phyloP scores from a whole-genome alignment of 1,139 yeast species.

The Wickerhamomyces sp. region DNA sequence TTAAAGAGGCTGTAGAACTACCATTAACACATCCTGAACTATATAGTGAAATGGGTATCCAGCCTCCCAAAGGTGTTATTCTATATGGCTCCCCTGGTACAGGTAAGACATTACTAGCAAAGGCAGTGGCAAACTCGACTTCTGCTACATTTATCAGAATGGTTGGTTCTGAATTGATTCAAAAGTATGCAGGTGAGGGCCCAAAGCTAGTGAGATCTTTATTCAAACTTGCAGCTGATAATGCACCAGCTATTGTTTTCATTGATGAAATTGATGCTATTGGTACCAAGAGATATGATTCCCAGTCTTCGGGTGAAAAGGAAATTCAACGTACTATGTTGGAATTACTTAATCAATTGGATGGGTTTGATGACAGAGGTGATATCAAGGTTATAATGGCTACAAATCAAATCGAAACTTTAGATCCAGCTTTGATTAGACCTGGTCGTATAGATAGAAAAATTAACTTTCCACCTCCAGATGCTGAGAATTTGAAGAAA shows the following conservation, averaged over 20 bases:
- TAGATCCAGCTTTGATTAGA: conserved; percentile 96
- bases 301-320: conserved; percentile 95
- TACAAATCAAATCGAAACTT: conserved; percentile 89
- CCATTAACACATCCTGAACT: conserved; percentile 97
- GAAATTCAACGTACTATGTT: conserved; percentile 98
- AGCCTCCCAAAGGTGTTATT: conserved; percentile 98
- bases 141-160: conserved; percentile 94
- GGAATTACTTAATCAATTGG: conserved; percentile 93
- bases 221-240: conserved; percentile 94
- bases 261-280: conserved; percentile 99
- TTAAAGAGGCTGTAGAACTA: conserved; percentile 95
- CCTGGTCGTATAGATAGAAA: conserved; percentile 99
- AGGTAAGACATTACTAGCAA: conserved; percentile 93
- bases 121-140: conserved; percentile 98
- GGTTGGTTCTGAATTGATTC: conserved; percentile 95
- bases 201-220: conserved; percentile 93
- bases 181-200: conserved; percentile 96
- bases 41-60: conserved; percentile 98
- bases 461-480: conserved; percentile 95
- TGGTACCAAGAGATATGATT: conserved; percentile 95
- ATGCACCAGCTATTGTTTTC: conserved; percentile 96
- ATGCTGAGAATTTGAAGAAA: conserved; percentile 87
- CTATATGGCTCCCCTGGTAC: conserved; percentile 99
- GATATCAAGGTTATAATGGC: conserved; percentile 99
- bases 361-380: conserved; percentile 97